Percentiles rank a stretch among this genome's conserved stretches.
Conservation (phyloP, 129 eudicot species). For the Chrysanthemum makinoi region DNA sequence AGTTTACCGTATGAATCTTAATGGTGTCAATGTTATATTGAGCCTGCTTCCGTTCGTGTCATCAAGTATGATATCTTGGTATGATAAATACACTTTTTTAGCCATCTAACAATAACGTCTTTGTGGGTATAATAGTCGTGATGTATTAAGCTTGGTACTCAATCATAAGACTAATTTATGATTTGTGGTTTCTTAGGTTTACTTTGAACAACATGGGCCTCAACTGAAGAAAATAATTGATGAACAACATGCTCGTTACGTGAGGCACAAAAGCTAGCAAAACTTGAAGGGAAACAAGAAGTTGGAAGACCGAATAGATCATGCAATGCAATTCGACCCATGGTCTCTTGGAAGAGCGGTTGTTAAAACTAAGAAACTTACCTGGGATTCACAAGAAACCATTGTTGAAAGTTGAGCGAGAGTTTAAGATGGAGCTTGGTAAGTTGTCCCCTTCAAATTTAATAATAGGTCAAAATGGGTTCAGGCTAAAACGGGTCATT, state of each 20-base stretch:
- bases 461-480: not conserved
- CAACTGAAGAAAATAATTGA: conserved; percentile 72
- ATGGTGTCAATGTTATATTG: conserved; percentile 1
- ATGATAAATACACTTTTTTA: conserved; percentile 10
- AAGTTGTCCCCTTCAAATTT: conserved; percentile 17
- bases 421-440: conserved; percentile 92
- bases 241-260: conserved; percentile 61
- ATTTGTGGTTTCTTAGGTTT: conserved; percentile 52
- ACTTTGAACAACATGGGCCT: conserved; percentile 92
- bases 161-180: not conserved
- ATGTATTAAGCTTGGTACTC: conserved; percentile 1
- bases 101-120: not conserved
- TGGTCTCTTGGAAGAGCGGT: conserved; percentile 56
- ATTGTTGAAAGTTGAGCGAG: conserved; percentile 80
- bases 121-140: not conserved
- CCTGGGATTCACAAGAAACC: conserved; percentile 80
- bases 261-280: conserved; percentile 61
- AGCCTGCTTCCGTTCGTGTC: not conserved
- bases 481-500: no score
- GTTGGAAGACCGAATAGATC: conserved; percentile 48
- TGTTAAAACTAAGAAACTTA: conserved; percentile 53
- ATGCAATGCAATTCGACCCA: conserved; percentile 54
- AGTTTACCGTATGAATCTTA: not conserved
- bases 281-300: conserved; percentile 66
- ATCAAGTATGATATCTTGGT: conserved; percentile 10